Evolutionary conservation across 225 moss, liverwort and hornwort species (phyloP).

Genomic region (Ulota crispa): DNA sequence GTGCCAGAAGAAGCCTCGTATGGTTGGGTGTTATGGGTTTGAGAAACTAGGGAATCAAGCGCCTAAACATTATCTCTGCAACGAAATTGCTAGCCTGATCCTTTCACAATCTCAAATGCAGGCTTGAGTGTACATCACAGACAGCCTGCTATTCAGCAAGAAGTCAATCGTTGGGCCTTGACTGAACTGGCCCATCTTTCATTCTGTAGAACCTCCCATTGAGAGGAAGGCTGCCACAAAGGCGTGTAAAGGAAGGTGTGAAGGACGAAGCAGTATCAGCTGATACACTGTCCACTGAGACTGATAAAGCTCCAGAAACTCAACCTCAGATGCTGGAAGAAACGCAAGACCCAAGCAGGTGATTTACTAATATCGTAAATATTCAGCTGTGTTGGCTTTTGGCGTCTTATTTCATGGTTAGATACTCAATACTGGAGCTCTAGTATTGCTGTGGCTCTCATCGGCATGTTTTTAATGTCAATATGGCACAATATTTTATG

Average conservation of each 20-base stretch:
- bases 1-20: neutral
- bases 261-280: conserved; percentile 21
- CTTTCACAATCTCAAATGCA: conserved; percentile 59
- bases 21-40: conserved; percentile 12
- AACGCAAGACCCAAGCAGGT: conserved; percentile 37
- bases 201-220: conserved; percentile 57
- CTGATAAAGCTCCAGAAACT: conserved; percentile 20
- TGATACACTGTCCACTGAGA: conserved; percentile 2
- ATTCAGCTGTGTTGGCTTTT: neutral
- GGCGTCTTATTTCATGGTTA: neutral
- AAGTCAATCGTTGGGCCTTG: conserved; percentile 50
- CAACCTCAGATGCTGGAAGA: conserved; percentile 29
- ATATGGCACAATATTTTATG: neutral
- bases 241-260: conserved; percentile 24
- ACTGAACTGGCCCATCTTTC: conserved; percentile 73
- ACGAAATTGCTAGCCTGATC: conserved; percentile 50
- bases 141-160: conserved; percentile 49
- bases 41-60: conserved; percentile 10
- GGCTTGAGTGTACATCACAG: conserved; percentile 55
- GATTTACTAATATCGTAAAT: neutral
- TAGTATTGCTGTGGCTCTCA: neutral
- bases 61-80: conserved; percentile 22
- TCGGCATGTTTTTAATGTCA: neutral
- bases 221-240: conserved; percentile 42
- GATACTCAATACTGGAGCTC: neutral